These are phyloP conservation scores for Narthecium ossifragum DNA, from an alignment of 106 monocot genomes.

Conservation along the genomic window DNA sequence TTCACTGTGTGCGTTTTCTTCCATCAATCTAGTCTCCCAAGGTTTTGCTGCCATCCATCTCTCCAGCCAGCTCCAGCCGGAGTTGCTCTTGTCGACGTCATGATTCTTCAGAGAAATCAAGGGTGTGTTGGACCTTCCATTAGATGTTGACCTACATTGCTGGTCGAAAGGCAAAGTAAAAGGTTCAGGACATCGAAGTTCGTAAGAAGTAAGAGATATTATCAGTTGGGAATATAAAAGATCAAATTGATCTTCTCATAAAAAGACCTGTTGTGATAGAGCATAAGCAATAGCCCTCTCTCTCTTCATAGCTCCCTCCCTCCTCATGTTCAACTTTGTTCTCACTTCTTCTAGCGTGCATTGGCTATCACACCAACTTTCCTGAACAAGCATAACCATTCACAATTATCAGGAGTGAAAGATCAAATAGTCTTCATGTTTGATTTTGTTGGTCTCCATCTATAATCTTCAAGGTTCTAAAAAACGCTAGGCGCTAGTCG, in stretches of 20 bases:
- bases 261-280: constrained; percentile 22
- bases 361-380: constrained; percentile 52
- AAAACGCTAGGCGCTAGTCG: no score
- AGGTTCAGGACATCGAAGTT: no score
- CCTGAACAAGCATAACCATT: no score
- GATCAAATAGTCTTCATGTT: no score
- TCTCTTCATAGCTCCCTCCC: constrained; percentile 42
- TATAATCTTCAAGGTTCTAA: no score
- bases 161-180: constrained; percentile 3
- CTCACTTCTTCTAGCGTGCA: constrained; percentile 44
- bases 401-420: no score
- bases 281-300: constrained; percentile 25
- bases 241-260: no score
- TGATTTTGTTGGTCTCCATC: no score
- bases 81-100: constrained; percentile 15
- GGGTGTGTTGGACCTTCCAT: constrained; percentile 9
- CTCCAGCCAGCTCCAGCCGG: constrained; percentile 47
- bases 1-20: constrained; percentile 15
- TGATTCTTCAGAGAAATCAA: not conserved
- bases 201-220: no score
- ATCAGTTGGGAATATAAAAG: no score
- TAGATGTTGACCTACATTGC: constrained; percentile 3
- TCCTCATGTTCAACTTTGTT: constrained; percentile 39
- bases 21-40: constrained; percentile 60
- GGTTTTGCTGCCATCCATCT: constrained; percentile 64